Percentiles rank a stretch among this genome's conserved stretches.
These are phyloP conservation scores for Ophiocordyceps camponoti-leonardi DNA, from an alignment of 2,329 filamentous ascomycete species.

Conservation along the genomic window DNA sequence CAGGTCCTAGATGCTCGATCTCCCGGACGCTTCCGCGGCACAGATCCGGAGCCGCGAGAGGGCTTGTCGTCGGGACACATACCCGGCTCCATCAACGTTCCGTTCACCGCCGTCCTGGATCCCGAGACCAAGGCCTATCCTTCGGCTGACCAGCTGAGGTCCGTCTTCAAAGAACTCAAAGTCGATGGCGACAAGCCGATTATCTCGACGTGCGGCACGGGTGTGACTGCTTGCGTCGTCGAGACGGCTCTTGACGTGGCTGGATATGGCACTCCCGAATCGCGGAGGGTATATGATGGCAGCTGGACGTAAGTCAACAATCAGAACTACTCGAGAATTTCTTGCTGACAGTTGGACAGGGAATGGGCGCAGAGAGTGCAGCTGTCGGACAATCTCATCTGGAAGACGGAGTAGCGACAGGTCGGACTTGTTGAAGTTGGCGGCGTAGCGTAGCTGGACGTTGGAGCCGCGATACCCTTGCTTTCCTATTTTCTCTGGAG, in stretches of 20 bases:
- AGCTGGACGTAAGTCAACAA: conserved; percentile 74
- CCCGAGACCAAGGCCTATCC: conserved; percentile 67
- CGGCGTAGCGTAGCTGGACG: neutral
- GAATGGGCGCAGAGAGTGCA: conserved; percentile 52
- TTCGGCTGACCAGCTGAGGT: conserved; percentile 50
- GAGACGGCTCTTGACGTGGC: conserved; percentile 75
- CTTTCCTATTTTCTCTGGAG: neutral
- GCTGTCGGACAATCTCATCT: conserved; percentile 43
- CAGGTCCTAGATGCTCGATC: conserved; percentile 84
- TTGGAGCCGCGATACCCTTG: conserved; percentile 1
- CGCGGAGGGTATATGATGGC: conserved; percentile 75
- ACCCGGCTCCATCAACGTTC: conserved; percentile 70
- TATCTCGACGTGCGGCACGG: conserved; percentile 79
- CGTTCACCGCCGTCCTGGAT: conserved; percentile 66
- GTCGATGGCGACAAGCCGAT: conserved; percentile 67
- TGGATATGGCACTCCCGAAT: conserved; percentile 48
- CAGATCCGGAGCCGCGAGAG: conserved; percentile 69
- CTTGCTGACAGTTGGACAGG: conserved; percentile 20
- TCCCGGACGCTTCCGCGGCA: conserved; percentile 63
- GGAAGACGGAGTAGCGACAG: conserved; percentile 24
- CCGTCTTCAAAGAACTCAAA: conserved; percentile 64
- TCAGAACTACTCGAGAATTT: neutral
- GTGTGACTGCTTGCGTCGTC: conserved; percentile 81
- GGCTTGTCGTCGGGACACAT: conserved; percentile 84
- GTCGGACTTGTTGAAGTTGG: neutral